Evolutionary conservation across 257 asterid species (phyloP).

Genomic region (Rauvolfia tetraphylla): DNA sequence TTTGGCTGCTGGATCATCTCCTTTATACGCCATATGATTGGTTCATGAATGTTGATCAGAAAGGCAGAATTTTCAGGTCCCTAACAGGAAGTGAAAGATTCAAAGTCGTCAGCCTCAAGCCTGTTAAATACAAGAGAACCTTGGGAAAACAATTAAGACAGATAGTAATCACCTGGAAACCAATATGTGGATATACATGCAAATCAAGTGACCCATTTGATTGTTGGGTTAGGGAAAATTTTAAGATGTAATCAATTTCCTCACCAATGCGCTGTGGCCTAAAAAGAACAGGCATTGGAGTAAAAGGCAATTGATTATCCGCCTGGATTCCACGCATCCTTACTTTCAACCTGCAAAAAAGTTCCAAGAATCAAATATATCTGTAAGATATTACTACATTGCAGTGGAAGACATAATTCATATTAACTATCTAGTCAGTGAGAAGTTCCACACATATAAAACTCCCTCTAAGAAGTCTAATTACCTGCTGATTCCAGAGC

Average conservation of each 20-base stretch:
- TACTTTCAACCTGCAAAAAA: slow-evolving; percentile 62
- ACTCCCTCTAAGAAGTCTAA: slow-evolving; percentile 15
- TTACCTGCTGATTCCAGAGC: slow-evolving; percentile 93
- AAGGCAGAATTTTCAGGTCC: slow-evolving; percentile 95
- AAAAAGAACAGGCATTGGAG: slow-evolving; percentile 97
- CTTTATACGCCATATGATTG: slow-evolving; percentile 96
- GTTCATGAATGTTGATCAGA: slow-evolving; percentile 87
- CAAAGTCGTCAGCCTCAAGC: background rate
- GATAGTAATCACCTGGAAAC: slow-evolving; percentile 69
- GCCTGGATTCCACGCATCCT: slow-evolving; percentile 89
- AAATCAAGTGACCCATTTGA: slow-evolving; percentile 89
- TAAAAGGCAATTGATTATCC: slow-evolving; percentile 94
- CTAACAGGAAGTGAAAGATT: slow-evolving; percentile 36
- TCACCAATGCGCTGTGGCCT: slow-evolving; percentile 86
- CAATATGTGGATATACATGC: slow-evolving; percentile 86
- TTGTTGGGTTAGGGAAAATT: slow-evolving; percentile 90
- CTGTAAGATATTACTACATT: background rate
- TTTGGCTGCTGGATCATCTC: slow-evolving; percentile 88
- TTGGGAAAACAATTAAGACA: slow-evolving; percentile 16
- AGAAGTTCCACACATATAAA: background rate
- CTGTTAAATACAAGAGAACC: slow-evolving; percentile 13
- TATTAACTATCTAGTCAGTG: background rate
- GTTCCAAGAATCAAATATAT: slow-evolving; percentile 10
- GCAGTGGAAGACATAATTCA: slow-evolving; percentile 9
- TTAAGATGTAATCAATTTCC: slow-evolving; percentile 76